Conservation (phyloP, 164 flowering plant genomes). For the Piper betle region DNA sequence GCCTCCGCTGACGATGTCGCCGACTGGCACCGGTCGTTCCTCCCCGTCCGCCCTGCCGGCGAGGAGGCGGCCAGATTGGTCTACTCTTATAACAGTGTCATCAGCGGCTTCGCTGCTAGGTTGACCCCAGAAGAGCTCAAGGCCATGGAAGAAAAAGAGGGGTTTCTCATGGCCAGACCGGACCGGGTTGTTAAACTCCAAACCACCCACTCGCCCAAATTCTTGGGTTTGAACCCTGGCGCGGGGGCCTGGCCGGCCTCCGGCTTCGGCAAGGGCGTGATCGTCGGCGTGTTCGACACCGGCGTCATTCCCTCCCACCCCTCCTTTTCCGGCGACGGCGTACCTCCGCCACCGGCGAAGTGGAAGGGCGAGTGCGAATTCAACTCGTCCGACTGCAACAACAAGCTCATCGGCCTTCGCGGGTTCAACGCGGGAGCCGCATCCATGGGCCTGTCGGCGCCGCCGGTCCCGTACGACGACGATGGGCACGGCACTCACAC, state of each 20-base stretch:
- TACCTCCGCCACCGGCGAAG: not conserved
- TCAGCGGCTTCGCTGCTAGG: conserved; percentile 1
- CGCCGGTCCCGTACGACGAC: conserved; percentile 3
- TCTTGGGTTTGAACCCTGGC: not conserved
- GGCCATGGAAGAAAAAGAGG: not conserved
- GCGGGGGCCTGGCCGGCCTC: not conserved
- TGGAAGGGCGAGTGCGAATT: conserved; percentile 3
- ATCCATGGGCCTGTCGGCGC: not conserved
- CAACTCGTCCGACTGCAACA: not conserved
- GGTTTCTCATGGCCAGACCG: not conserved
- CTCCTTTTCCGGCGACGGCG: not conserved
- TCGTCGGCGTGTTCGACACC: conserved; percentile 1
- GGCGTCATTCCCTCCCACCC: conserved; percentile 1
- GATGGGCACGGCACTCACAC: conserved; percentile 16
- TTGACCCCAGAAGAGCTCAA: not conserved
- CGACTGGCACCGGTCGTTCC: not conserved
- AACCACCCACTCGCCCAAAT: not conserved
- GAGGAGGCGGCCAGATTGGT: not conserved
- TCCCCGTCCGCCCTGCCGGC: not conserved
- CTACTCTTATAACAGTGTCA: not conserved
- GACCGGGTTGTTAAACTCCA: not conserved
- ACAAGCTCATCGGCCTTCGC: not conserved
- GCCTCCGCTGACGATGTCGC: not conserved
- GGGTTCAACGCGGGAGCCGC: not conserved
- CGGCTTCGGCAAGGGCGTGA: conserved; percentile 1